phyloP scores from a whole-genome alignment of 768 basidiomycete species.

The Russula brevipes region DNA sequence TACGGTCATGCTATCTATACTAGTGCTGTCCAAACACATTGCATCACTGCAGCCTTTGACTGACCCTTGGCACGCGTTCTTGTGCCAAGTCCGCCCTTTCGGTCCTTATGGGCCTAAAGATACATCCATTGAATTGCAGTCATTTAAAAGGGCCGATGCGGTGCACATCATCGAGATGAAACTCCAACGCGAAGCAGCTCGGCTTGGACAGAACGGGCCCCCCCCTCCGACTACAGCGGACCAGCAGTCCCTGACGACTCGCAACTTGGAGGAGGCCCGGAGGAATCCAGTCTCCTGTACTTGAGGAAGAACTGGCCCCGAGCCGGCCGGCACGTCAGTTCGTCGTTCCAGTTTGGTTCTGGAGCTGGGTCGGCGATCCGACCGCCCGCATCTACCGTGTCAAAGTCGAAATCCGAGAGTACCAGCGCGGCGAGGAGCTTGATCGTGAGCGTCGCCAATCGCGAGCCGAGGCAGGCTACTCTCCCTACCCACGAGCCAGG shows the following conservation, averaged over 20 bases:
- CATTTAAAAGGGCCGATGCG: neutral
- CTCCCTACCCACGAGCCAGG: constrained; percentile 44
- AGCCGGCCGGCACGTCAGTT: constrained; percentile 59
- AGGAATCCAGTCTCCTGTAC: constrained; percentile 31
- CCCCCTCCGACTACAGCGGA: constrained; percentile 1
- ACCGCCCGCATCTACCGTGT: constrained; percentile 51
- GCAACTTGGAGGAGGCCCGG: neutral
- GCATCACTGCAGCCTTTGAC: too few species aligned
- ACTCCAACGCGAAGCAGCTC: neutral
- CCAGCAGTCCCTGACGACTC: neutral
- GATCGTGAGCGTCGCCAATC: constrained; percentile 68
- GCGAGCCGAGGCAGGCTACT: constrained; percentile 65
- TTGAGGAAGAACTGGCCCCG: constrained; percentile 49
- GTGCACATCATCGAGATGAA: neutral
- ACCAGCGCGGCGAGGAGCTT: constrained; percentile 68
- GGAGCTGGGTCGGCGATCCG: constrained; percentile 42
- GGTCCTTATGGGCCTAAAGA: too few species aligned
- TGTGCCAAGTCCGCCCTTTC: too few species aligned
- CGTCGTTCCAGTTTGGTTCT: constrained; percentile 75
- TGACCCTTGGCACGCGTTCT: too few species aligned
- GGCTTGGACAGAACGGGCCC: neutral
- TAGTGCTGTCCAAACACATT: too few species aligned
- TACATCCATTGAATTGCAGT: neutral
- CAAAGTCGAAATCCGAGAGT: constrained; percentile 57
- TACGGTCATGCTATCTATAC: too few species aligned